Base-by-base conservation (phyloP, 495 filamentous ascomycete genomes). In the Podospora tetraspora region DNA sequence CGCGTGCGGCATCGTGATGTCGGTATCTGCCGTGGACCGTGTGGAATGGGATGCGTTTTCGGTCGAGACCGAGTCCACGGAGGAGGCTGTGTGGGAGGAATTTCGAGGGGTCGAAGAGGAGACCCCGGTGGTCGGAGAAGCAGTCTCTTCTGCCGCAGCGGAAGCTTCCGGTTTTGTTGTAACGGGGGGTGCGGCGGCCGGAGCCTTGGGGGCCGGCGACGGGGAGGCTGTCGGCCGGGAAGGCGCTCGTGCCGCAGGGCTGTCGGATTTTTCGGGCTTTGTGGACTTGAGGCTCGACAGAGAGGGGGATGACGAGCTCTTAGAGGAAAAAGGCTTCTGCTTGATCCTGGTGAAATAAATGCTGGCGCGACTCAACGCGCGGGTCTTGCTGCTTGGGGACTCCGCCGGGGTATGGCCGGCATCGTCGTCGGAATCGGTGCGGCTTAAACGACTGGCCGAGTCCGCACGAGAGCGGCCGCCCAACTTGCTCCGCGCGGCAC, bases 31-130 rank as follows among this genome's bases (percentile, higher is more conserved):
- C 71, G 82, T 70, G 87, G 82, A 75, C 82, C 86, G 66, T 87
- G 90, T 70, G 87, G 82, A 75, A 82, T 87, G 66, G 88, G 90
- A 59, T 81, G 83, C 13, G 88, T 90, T 62, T 84, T 84, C 57
- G 80, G 86, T 81, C 76, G 83, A 73, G 16, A 25, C 23, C 69
- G 84, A 64, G 80, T 80, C 73, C 73, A 81, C 66, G 63, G 78
- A 62, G 75, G 79, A 61, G 69, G 76, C 43, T 76, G 82, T 72
- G 68, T 83, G 78, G 67, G 84, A 82, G 61, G 87, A 79, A 52
- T 83, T 82, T 56, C 85, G 85, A n/a, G 85, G 83, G 13, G 69
- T 72, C 22, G 71, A 68, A 57, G 84, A 77, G 16, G 62, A 65
- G 81, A 76, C 58, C 76, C 66, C 57, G 59, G 67, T 72, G 57